A percentile compares a stretch with the other conserved stretches of the same genome.
Evolutionary conservation across 139 green algal species (phyloP).

Genomic region (Marvania coccoides): DNA sequence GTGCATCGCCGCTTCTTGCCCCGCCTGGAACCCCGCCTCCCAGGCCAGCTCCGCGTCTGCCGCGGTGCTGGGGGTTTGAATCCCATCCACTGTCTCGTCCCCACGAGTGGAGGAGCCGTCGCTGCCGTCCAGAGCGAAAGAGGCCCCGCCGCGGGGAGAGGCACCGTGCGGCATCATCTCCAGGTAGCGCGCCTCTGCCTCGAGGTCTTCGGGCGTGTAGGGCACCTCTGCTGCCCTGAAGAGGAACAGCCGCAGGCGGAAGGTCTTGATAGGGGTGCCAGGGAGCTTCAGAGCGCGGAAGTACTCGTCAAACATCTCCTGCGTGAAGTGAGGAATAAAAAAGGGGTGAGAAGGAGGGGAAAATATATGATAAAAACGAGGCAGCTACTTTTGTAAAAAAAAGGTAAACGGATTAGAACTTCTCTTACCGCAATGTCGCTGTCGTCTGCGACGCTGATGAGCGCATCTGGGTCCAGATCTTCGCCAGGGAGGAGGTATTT

Average conservation of each 20-base stretch:
- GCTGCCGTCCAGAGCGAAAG: background rate
- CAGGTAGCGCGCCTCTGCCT: background rate
- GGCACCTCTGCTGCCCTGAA: conserved; percentile 43
- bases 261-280: conserved; percentile 51
- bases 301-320: conserved; percentile 77
- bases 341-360: background rate
- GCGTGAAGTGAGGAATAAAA: background rate
- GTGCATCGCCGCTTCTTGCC: conserved; percentile 20
- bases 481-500: conserved; percentile 60
- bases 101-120: background rate
- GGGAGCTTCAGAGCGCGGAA: conserved; percentile 31
- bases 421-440: conserved; percentile 55
- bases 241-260: conserved; percentile 57
- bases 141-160: background rate
- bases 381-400: background rate
- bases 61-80: background rate
- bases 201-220: conserved; percentile 21
- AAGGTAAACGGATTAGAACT: background rate
- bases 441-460: conserved; percentile 67
- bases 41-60: conserved; percentile 22
- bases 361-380: background rate
- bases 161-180: background rate
- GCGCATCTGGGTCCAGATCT: conserved; percentile 53
- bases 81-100: background rate
- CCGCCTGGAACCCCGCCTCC: conserved; percentile 27